phyloP scores from a whole-genome alignment of 192 early-diverging fungal genomes.

The Jimgerdemannia lactiflua region DNA sequence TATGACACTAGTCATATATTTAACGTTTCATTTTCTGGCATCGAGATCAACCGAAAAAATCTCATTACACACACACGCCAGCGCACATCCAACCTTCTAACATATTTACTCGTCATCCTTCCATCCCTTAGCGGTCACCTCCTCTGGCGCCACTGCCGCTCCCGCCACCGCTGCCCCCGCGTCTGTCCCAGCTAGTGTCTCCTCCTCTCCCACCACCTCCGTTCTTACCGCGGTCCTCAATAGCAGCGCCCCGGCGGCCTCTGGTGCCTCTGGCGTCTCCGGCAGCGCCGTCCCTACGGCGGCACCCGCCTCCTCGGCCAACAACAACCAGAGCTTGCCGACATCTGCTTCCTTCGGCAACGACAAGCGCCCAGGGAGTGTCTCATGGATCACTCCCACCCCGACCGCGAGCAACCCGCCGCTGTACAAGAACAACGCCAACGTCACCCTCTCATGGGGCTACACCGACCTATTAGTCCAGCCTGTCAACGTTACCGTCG shows the following conservation, averaged over 20 bases:
- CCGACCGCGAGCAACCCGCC: conserved; percentile 25
- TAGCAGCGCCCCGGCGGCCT: not conserved
- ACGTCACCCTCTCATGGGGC: conserved; percentile 31
- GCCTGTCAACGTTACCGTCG: conserved; percentile 24
- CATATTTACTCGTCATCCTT: no score
- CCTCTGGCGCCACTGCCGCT: no score
- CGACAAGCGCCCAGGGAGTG: conserved; percentile 17
- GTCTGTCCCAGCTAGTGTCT: not conserved
- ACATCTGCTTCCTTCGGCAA: conserved; percentile 22
- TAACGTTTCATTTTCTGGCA: no score
- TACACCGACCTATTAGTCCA: conserved; percentile 29
- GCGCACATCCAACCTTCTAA: no score
- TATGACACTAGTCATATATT: no score
- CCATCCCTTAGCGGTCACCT: no score
- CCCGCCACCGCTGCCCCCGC: no score
- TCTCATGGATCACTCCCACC: conserved; percentile 23
- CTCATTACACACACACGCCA: no score
- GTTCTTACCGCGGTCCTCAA: not conserved
- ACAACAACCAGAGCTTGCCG: conserved; percentile 17
- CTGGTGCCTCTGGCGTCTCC: not conserved
- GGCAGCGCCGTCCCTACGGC: not conserved
- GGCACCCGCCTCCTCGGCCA: not conserved
- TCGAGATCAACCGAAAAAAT: no score
- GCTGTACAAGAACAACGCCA: conserved; percentile 18
- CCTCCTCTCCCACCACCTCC: not conserved